Evolutionary conservation across 495 filamentous ascomycete genomes (phyloP).

Genomic region (Copromyces sp.): DNA sequence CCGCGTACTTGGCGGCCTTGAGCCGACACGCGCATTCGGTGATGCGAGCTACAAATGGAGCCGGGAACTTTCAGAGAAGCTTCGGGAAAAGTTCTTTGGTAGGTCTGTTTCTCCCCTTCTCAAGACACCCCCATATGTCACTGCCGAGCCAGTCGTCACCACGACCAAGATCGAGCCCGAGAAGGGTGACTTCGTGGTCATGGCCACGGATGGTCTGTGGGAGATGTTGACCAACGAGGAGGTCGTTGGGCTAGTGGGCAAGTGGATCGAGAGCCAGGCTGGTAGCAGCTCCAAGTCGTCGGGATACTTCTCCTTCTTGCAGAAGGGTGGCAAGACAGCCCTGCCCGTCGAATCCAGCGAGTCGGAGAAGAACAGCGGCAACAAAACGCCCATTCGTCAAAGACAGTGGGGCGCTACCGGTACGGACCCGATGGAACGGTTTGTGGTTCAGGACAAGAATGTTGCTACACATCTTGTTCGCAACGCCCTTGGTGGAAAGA

Average conservation of each 20-base stretch:
- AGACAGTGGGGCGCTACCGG: slow-evolving; percentile 67
- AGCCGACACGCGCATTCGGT: slow-evolving; percentile 89
- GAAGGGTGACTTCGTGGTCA: slow-evolving; percentile 87
- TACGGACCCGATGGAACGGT: slow-evolving; percentile 57
- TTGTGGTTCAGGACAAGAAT: slow-evolving; percentile 92
- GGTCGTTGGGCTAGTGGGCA: slow-evolving; percentile 89
- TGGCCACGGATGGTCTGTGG: slow-evolving; percentile 97
- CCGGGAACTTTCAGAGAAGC: slow-evolving; percentile 64
- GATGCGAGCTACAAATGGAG: slow-evolving; percentile 97
- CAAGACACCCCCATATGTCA: slow-evolving; percentile 93
- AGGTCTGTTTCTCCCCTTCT: slow-evolving; percentile 59
- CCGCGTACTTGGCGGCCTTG: slow-evolving; percentile 80
- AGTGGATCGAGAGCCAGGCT: slow-evolving; percentile 81
- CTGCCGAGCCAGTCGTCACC: slow-evolving; percentile 88
- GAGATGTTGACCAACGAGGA: slow-evolving; percentile 99
- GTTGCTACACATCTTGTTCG: slow-evolving; percentile 90
- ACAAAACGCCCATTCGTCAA: slow-evolving; percentile 70
- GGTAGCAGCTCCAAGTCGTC: slow-evolving; percentile 28
- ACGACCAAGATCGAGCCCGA: slow-evolving; percentile 89
- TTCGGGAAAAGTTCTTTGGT: slow-evolving; percentile 79
- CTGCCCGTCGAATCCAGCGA: slow-evolving; percentile 47
- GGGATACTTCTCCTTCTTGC: slow-evolving; percentile 42
- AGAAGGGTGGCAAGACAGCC: slow-evolving; percentile 19
- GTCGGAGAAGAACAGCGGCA: slow-evolving; percentile 32
- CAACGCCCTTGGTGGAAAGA: slow-evolving; percentile 90